Base-by-base conservation (phyloP, 352 stramenopile species). In the Labyrinthula sp. region DNA sequence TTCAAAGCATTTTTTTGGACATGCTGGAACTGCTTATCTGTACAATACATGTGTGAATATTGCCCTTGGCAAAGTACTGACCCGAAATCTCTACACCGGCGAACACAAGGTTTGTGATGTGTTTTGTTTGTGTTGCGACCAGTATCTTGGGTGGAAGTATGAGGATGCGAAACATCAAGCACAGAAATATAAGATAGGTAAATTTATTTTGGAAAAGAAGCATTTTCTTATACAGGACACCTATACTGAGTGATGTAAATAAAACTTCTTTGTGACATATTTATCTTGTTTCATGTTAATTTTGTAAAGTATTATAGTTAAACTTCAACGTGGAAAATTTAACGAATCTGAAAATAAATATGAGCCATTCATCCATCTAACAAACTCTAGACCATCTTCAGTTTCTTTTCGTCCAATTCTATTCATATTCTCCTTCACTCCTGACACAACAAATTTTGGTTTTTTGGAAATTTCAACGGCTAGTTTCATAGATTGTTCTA, bases 111-210 rank as follows among this genome's bases (percentile, higher is more conserved):
- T 94, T 31, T 74, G 74, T 35, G 82, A 94, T 54, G 75, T 92
- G 23, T 86, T 72, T 56, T 93, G 82, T 64, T 86, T 85, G 58
- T 74, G 75, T 31, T 93, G 82, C 63, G 70, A 73, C 45, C 71
- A 57, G 15, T 59, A 80, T 22, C 67, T 94, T 14, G 82, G 82
- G 18, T 93, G 81, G 81, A 93, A 87, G 64, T 93, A 93, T 66
- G 66, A 78, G 54, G 80, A 80, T 55, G 81, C 81, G 26, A 81
- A 91, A 47, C 77, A 93, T 40, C 61, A 69, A 29, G 78, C 62
- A 55, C 75, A 93, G 61, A 89, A 88, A 59, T 94, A 93, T 68
- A 94, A 94, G 60, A 79, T 90, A 63, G 80, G 80, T 47, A 92
- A 92, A 54, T 92, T 80, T 63, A 90, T 94, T 59, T 74, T 94